A percentile compares a stretch with the other conserved stretches of the same genome.
Evolutionary conservation across 495 filamentous ascomycete species (phyloP).

Genomic region (Xylaria castorea): DNA sequence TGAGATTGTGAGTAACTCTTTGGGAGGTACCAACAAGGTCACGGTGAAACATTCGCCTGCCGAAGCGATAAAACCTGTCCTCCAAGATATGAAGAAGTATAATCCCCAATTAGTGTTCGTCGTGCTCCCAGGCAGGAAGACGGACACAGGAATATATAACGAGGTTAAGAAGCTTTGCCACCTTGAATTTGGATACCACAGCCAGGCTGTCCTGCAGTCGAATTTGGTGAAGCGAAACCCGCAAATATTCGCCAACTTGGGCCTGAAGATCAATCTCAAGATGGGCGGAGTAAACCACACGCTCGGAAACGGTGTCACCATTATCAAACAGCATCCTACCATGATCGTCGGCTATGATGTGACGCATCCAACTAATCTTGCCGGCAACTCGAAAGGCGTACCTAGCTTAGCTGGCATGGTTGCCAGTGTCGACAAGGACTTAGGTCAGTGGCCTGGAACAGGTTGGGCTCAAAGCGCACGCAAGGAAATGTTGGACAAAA

Average conservation of each 20-base stretch:
- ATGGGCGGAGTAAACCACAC: constrained; percentile 79
- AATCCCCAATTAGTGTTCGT: constrained; percentile 65
- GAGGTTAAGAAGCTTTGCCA: constrained; percentile 73
- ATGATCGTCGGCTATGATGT: constrained; percentile 91
- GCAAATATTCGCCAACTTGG: constrained; percentile 75
- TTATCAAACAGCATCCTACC: constrained; percentile 63
- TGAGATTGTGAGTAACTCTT: constrained; percentile 32
- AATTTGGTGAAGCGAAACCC: constrained; percentile 56
- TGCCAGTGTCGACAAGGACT: constrained; percentile 66
- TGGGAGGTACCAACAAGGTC: background rate
- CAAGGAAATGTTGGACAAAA: constrained; percentile 65
- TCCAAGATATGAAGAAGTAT: constrained; percentile 29
- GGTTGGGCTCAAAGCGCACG: constrained; percentile 62
- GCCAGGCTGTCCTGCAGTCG: constrained; percentile 62
- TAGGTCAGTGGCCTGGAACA: constrained; percentile 73
- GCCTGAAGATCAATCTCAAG: constrained; percentile 86
- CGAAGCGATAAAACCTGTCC: constrained; percentile 26
- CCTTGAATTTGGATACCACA: constrained; percentile 66
- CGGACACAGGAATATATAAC: constrained; percentile 63
- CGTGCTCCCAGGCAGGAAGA: constrained; percentile 59
- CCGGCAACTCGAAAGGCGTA: constrained; percentile 49
- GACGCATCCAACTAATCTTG: constrained; percentile 83
- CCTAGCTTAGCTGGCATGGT: constrained; percentile 82
- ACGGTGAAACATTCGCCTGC: background rate
- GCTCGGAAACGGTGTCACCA: constrained; percentile 54